Evolutionary conservation across 441 rosid genomes (phyloP).

Genomic region (Gossypium lobatum): DNA sequence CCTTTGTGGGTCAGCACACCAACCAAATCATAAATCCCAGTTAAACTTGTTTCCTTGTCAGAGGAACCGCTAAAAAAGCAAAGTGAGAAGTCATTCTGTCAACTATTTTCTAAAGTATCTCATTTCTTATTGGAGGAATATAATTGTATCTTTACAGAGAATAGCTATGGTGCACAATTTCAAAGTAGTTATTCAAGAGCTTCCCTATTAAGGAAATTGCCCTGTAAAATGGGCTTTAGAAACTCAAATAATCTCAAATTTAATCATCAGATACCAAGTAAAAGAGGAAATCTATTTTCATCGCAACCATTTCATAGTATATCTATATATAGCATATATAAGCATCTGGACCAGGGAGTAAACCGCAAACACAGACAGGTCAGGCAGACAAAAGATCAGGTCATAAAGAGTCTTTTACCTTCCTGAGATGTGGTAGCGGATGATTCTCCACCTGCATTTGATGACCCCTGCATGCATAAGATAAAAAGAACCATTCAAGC

Average conservation of each 20-base stretch:
- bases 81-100: neutral
- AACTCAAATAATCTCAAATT: no score
- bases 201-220: neutral
- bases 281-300: no score
- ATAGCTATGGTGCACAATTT: neutral
- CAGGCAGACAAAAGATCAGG: neutral
- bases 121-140: neutral
- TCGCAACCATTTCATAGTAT: no score
- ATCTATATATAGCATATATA: no score
- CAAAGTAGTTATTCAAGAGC: neutral
- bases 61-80: constrained; percentile 34
- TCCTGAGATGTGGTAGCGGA: constrained; percentile 41
- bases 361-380: neutral
- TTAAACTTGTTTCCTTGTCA: constrained; percentile 39
- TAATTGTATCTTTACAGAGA: neutral
- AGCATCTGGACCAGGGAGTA: no score
- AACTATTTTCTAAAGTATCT: neutral
- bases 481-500: constrained; percentile 1
- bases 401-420: constrained; percentile 32
- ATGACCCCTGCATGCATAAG: constrained; percentile 47
- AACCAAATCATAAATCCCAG: constrained; percentile 78
- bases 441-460: constrained; percentile 55
- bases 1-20: constrained; percentile 92
- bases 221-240: no score
- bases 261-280: no score